A percentile compares a stretch with the other conserved stretches of the same genome.
Evolutionary conservation across 805 yeast genomes (phyloP).

Genomic region (Diddensiella santjacobensis): DNA sequence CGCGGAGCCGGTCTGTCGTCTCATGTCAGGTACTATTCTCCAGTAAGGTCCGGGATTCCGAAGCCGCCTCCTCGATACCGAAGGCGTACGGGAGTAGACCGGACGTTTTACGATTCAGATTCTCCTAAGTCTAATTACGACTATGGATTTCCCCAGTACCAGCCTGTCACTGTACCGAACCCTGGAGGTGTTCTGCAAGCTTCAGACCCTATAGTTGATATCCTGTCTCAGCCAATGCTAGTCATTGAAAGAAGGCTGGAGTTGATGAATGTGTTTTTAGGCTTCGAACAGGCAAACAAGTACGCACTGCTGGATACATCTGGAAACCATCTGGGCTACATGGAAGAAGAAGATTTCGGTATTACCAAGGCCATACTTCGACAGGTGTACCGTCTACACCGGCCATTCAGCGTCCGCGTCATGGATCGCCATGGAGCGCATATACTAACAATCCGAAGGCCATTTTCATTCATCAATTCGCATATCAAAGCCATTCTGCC

Average conservation of each 20-base stretch:
- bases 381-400: slow-evolving; percentile 77
- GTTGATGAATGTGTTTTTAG: slow-evolving; percentile 78
- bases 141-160: background rate
- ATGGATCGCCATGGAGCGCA: slow-evolving; percentile 34
- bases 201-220: slow-evolving; percentile 55
- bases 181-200: slow-evolving; percentile 50
- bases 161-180: slow-evolving; percentile 28
- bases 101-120: no score
- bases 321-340: slow-evolving; percentile 74
- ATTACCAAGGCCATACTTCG: slow-evolving; percentile 66
- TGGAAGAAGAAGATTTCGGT: slow-evolving; percentile 79
- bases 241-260: slow-evolving; percentile 88
- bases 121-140: background rate
- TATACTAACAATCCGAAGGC: slow-evolving; percentile 57
- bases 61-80: slow-evolving; percentile 14
- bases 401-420: slow-evolving; percentile 55
- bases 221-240: slow-evolving; percentile 75
- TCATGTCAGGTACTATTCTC: slow-evolving; percentile 14
- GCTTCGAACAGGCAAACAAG: slow-evolving; percentile 86
- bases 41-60: slow-evolving; percentile 19
- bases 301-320: slow-evolving; percentile 65
- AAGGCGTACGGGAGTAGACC: background rate
- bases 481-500: slow-evolving; percentile 75
- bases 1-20: no score
- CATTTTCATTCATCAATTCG: slow-evolving; percentile 85